These are phyloP conservation scores for Trichoderma reesei DNA, from an alignment of 495 filamentous ascomycete genomes.

Conservation along the genomic window DNA sequence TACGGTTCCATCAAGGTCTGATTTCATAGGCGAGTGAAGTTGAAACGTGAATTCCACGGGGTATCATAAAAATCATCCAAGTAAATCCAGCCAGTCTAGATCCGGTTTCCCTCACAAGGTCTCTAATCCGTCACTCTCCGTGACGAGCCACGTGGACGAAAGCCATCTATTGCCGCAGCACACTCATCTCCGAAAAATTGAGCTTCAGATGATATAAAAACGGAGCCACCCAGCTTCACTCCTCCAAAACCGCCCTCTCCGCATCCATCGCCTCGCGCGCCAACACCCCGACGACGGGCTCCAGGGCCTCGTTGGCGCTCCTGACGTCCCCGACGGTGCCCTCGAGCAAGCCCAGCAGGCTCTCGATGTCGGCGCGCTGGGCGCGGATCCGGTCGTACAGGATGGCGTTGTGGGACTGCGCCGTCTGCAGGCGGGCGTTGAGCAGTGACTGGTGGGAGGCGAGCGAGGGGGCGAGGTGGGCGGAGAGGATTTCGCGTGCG, in stretches of 20 bases:
- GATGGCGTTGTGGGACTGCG: slow-evolving; percentile 53
- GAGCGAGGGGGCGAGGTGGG: slow-evolving; percentile 63
- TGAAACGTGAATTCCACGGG: slow-evolving; percentile 7
- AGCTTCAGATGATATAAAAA: background rate
- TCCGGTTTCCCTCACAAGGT: background rate
- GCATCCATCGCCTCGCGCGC: slow-evolving; percentile 30
- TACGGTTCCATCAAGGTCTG: background rate
- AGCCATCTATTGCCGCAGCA: too few species aligned
- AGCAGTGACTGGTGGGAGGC: slow-evolving; percentile 49
- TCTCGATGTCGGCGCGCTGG: slow-evolving; percentile 68
- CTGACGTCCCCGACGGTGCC: slow-evolving; percentile 60
- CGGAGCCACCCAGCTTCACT: background rate
- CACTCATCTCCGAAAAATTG: too few species aligned
- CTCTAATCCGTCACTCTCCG: background rate
- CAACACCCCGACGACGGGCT: slow-evolving; percentile 35
- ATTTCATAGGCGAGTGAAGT: background rate
- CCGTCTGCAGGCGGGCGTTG: slow-evolving; percentile 48
- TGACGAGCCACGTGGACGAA: too few species aligned
- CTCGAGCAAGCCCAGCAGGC: slow-evolving; percentile 54
- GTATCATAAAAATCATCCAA: slow-evolving; percentile 15
- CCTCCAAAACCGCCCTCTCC: slow-evolving; percentile 4
- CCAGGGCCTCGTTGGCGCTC: slow-evolving; percentile 44
- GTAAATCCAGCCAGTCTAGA: background rate
- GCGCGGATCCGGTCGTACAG: slow-evolving; percentile 51
- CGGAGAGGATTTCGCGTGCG: slow-evolving; percentile 51